These are phyloP conservation scores for Nissolia schottii DNA, from an alignment of 306 rosid genomes.

Conservation along the genomic window DNA sequence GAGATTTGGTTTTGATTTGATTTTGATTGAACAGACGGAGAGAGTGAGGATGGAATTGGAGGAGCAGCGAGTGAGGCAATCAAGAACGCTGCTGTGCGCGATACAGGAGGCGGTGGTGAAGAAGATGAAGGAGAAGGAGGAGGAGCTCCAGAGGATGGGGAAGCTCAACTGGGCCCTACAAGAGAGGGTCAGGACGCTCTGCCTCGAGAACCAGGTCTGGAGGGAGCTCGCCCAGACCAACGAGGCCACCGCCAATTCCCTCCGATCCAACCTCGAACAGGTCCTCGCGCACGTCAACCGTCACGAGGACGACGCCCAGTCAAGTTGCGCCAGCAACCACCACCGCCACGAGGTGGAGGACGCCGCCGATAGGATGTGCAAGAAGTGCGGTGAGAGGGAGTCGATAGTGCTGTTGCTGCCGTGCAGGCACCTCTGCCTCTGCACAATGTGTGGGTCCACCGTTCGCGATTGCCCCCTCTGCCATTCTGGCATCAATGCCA, in stretches of 20 bases:
- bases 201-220: conserved; percentile 67
- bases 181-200: conserved; percentile 48
- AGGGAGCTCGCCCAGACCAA: conserved; percentile 63
- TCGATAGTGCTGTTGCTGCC: conserved; percentile 72
- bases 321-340: conserved; percentile 52
- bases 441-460: conserved; percentile 68
- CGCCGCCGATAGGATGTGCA: conserved; percentile 40
- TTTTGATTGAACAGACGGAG: conserved; percentile 47
- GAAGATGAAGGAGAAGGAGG: conserved; percentile 66
- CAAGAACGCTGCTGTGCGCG: conserved; percentile 37
- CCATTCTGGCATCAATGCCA: conserved; percentile 46
- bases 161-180: conserved; percentile 62
- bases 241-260: conserved; percentile 60
- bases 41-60: conserved; percentile 49
- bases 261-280: conserved; percentile 53
- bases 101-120: conserved; percentile 45
- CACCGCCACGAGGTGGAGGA: background rate
- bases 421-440: conserved; percentile 83
- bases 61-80: conserved; percentile 41
- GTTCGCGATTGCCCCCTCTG: conserved; percentile 60
- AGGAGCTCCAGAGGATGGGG: conserved; percentile 55
- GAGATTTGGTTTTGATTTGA: background rate
- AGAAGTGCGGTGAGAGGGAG: conserved; percentile 51
- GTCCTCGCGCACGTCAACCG: conserved; percentile 42
- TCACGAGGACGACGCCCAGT: conserved; percentile 38